These are phyloP conservation scores for Aspergillus baeticus DNA, from an alignment of 495 filamentous ascomycete genomes.

Conservation along the genomic window DNA sequence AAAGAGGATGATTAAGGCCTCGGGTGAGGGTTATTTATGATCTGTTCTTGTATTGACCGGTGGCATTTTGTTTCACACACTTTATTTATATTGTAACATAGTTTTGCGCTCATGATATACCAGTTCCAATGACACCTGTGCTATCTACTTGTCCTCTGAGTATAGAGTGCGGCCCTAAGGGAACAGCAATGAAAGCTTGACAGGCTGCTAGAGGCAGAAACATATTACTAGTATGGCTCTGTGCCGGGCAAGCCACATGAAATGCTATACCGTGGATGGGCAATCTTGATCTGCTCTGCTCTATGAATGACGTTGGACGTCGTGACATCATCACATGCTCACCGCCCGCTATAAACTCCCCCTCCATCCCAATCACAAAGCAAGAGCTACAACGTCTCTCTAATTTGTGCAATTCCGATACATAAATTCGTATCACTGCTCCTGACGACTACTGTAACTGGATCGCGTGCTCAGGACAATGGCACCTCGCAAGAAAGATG, in stretches of 20 bases:
- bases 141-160: background rate
- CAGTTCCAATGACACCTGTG: background rate
- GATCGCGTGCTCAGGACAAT: background rate
- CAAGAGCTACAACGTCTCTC: slow-evolving; percentile 5
- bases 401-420: slow-evolving; percentile 1
- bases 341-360: slow-evolving; percentile 20
- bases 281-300: background rate
- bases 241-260: too few species aligned
- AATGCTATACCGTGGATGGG: background rate
- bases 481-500: slow-evolving; percentile 24
- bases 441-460: too few species aligned
- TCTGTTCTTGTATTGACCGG: background rate
- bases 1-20: slow-evolving; percentile 22
- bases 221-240: too few species aligned
- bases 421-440: too few species aligned
- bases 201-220: too few species aligned
- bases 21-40: background rate
- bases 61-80: background rate
- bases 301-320: background rate
- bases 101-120: background rate
- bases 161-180: too few species aligned
- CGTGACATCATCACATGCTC: slow-evolving; percentile 40
- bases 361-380: background rate
- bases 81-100: background rate
- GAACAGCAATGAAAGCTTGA: too few species aligned